These are phyloP conservation scores for Parachaetomium inaequale DNA, from an alignment of 495 filamentous ascomycete species.

Conservation along the genomic window DNA sequence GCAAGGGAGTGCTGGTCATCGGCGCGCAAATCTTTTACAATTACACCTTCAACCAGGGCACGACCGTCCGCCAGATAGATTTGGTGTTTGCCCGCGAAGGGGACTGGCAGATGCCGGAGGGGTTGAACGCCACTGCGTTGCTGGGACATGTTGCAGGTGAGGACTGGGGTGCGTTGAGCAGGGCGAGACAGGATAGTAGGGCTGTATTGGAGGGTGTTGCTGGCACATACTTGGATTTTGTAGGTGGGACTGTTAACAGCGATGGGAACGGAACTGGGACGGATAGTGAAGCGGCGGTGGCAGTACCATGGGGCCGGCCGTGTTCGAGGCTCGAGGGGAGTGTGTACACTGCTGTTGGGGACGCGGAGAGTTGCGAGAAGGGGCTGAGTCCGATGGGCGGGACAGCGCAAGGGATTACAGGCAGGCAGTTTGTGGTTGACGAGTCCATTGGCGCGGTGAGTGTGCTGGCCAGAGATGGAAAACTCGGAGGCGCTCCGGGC, in stretches of 20 bases:
- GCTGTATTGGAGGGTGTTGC: neutral
- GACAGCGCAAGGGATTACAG: neutral
- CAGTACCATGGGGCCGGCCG: neutral
- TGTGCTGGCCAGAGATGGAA: neutral
- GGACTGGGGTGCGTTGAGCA: neutral
- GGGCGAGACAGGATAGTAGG: neutral
- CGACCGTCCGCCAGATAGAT: neutral
- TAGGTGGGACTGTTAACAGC: neutral
- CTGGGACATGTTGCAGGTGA: neutral
- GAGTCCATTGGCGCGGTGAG: neutral
- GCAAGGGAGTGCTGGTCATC: neutral
- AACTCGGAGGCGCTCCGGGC: neutral
- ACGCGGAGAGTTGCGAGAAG: neutral
- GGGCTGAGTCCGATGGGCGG: neutral
- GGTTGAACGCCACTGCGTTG: neutral
- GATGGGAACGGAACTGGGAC: neutral
- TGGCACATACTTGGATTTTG: neutral
- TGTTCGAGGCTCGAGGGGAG: neutral
- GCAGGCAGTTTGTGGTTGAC: neutral
- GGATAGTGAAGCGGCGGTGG: too few species aligned
- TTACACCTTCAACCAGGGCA: neutral
- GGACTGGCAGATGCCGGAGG: neutral
- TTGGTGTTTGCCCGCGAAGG: neutral
- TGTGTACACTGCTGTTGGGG: neutral
- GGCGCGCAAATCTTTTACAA: neutral